Evolutionary conservation across 768 basidiomycete species (phyloP), one percentile per base, ranked within the genome.

Genomic region (Fomitopsis serialis): DNA sequence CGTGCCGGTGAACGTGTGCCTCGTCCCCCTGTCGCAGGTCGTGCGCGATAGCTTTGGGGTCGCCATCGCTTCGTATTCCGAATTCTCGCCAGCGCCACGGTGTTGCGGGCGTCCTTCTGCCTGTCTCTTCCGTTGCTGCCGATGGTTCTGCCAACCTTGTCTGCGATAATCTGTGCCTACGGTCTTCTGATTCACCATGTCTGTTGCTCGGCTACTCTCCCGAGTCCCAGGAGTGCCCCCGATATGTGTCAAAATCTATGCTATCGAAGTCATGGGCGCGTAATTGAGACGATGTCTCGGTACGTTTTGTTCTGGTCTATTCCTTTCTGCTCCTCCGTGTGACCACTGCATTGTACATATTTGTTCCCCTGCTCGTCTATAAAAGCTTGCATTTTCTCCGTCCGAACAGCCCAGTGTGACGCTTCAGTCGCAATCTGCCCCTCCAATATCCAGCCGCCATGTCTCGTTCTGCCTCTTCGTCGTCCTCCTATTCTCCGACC

Each of bases 381-480:
- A 51, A 51, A 51, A n/a, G 17, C 50, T 6, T 51, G 17, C 24
- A 13, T 22, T 43, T 34, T 17, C 19, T 27, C 22, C 36, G 22
- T 51, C n/a, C 15, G n/a, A n/a, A 45, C 44, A 42, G 24, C 17
- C 42, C 48, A 48, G 46, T 48, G 46, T 40, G 48, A 19, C 10
- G 32, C 15, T 27, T 25, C 19, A 27, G n/a, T 49, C 23, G 29
- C 11, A 32, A 32, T 6, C 5, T 11, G 29, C 29, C 29, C 29
- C 29, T 32, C 29, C 29, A 5, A 32, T 32, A 13, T 19, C 23
- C 32, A 7, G 23, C 45, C 11, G 2, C 37, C 35, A 61, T 57
- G 57, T 55, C 55, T 45, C 50, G 50, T 23, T 35, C 52, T n/a
- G n/a, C 45, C 17, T 61, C 60, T 15, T 54, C 56, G 8, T 54